Percentiles rank a stretch among this genome's conserved stretches.
Evolutionary conservation across 257 asterid species (phyloP).

Genomic region (Penstemon davidsonii): DNA sequence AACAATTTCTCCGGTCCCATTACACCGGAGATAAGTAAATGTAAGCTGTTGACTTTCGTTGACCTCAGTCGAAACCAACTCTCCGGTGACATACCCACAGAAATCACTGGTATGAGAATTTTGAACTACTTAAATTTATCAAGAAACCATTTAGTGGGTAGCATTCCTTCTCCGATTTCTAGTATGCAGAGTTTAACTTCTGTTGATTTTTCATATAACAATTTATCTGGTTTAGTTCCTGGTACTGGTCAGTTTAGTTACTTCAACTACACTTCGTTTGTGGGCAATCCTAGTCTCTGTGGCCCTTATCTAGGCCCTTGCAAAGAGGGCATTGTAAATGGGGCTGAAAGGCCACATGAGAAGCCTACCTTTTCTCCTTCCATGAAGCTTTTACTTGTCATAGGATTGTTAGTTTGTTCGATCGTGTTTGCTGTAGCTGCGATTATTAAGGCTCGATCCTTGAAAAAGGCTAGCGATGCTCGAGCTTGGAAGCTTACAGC

Average conservation of each 20-base stretch:
- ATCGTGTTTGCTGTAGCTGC: conserved; percentile 91
- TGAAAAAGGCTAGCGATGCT: conserved; percentile 77
- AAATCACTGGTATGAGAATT: conserved; percentile 83
- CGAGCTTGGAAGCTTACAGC: conserved; percentile 96
- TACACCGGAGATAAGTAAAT: conserved; percentile 73
- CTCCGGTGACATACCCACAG: conserved; percentile 77
- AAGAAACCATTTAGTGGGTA: conserved; percentile 67
- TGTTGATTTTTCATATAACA: conserved; percentile 91
- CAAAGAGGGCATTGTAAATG: conserved; percentile 61
- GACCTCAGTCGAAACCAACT: conserved; percentile 88
- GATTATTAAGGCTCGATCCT: conserved; percentile 72
- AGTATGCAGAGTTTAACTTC: conserved; percentile 92
- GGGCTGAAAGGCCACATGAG: conserved; percentile 51
- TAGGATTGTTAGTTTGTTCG: conserved; percentile 81
- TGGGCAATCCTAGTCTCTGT: conserved; percentile 86
- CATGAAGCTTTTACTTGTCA: conserved; percentile 81
- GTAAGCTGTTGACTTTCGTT: conserved; percentile 76
- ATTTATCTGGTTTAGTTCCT: conserved; percentile 88
- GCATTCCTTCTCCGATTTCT: conserved; percentile 73
- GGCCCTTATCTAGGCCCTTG: conserved; percentile 92
- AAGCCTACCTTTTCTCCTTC: conserved; percentile 66
- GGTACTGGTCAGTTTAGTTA: conserved; percentile 88
- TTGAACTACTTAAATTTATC: conserved; percentile 85
- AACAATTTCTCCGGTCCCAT: conserved; percentile 67
- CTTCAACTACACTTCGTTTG: conserved; percentile 78